Evolutionary conservation across 2,329 filamentous ascomycete genomes (phyloP).

Genomic region (Fusarium subglutinans): DNA sequence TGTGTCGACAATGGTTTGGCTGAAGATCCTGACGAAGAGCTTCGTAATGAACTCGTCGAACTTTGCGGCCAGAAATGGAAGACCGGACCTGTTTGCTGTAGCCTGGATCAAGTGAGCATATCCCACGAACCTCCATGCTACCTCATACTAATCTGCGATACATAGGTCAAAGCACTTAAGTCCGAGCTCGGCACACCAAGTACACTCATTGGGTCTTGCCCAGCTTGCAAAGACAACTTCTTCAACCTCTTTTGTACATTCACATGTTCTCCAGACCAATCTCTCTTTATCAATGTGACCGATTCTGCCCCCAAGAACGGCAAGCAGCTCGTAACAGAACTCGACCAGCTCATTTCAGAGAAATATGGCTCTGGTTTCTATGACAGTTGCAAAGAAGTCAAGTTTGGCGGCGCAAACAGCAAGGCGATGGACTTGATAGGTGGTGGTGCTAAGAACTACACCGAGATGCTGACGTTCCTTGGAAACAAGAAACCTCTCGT

Average conservation of each 20-base stretch:
- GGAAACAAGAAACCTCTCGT: constrained; percentile 85
- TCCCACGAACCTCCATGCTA: constrained; percentile 22
- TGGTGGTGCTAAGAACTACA: constrained; percentile 91
- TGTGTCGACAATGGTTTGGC: constrained; percentile 92
- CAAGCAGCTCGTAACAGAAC: constrained; percentile 78
- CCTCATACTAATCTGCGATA: constrained; percentile 9
- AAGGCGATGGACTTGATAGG: constrained; percentile 97
- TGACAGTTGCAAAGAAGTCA: constrained; percentile 98
- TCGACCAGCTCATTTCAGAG: constrained; percentile 88
- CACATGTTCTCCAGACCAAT: constrained; percentile 97
- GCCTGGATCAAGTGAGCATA: constrained; percentile 73
- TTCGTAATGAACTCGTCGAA: constrained; percentile 80
- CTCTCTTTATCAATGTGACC: constrained; percentile 93
- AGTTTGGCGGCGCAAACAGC: constrained; percentile 93
- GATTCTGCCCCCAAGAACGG: constrained; percentile 69
- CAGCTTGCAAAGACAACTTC: constrained; percentile 98
- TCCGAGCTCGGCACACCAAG: constrained; percentile 88
- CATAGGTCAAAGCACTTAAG: constrained; percentile 79
- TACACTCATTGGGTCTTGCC: constrained; percentile 89
- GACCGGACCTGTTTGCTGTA: constrained; percentile 85
- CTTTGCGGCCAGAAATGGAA: constrained; percentile 91
- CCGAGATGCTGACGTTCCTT: constrained; percentile 87
- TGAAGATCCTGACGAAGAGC: constrained; percentile 73
- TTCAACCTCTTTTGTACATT: constrained; percentile 99
- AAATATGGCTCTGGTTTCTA: constrained; percentile 90